A percentile compares a stretch with the other conserved stretches of the same genome.
These are phyloP conservation scores for Aureobasidium sp. DNA, from an alignment of 2,329 filamentous ascomycete species.

Conservation along the genomic window DNA sequence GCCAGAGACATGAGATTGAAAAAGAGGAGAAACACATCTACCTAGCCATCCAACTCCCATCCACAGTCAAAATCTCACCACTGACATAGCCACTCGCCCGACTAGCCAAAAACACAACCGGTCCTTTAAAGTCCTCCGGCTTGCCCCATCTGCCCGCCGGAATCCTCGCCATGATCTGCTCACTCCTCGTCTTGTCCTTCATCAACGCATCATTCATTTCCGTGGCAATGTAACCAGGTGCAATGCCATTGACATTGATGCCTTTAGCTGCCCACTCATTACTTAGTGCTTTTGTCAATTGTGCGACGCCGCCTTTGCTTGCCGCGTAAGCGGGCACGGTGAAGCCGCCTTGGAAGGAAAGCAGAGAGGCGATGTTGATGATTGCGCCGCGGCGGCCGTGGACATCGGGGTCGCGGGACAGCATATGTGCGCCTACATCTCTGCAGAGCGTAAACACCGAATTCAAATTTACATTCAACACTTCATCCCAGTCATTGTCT, in stretches of 20 bases:
- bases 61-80: conserved; percentile 74
- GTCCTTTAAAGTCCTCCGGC: conserved; percentile 84
- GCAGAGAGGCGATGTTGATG: conserved; percentile 77
- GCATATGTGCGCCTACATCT: conserved; percentile 73
- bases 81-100: conserved; percentile 73
- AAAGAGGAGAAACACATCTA: not conserved
- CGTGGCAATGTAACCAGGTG: conserved; percentile 85
- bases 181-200: conserved; percentile 60
- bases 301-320: conserved; percentile 75
- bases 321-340: conserved; percentile 85
- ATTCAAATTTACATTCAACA: conserved; percentile 81
- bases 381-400: conserved; percentile 60
- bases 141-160: conserved; percentile 76
- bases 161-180: conserved; percentile 71
- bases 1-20: too few species aligned
- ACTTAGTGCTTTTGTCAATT: conserved; percentile 75
- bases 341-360: conserved; percentile 79
- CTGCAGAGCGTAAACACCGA: conserved; percentile 72
- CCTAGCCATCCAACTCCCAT: conserved; percentile 61
- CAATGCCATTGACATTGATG: conserved; percentile 80
- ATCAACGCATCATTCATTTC: conserved; percentile 88
- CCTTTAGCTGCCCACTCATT: conserved; percentile 82
- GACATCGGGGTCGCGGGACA: conserved; percentile 44
- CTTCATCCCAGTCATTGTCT: conserved; percentile 67
- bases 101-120: conserved; percentile 69